Conservation (phyloP, 1,284 basidiomycete species). For the Cryptococcus hybrid region DNA sequence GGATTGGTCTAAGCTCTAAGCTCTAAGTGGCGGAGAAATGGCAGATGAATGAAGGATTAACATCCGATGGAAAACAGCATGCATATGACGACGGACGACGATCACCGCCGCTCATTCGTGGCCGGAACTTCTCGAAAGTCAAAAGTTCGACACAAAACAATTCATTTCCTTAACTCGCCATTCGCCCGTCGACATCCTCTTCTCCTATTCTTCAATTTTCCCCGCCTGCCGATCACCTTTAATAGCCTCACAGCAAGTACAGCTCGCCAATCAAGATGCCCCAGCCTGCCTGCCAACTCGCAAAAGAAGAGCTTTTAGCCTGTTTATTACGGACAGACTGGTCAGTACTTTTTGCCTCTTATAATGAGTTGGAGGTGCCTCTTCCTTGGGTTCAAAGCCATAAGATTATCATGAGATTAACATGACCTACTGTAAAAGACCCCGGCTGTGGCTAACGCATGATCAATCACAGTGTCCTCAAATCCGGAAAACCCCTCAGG, state of each 20-base stretch:
- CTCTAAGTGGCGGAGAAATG: not conserved
- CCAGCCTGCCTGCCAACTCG: constrained; percentile 32
- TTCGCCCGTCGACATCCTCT: too few species aligned
- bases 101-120: too few species aligned
- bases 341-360: constrained; percentile 21
- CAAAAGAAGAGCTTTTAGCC: constrained; percentile 44
- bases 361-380: not conserved
- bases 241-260: not conserved
- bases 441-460: not conserved
- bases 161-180: too few species aligned
- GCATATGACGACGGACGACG: too few species aligned
- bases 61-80: not conserved
- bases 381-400: too few species aligned
- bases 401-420: too few species aligned
- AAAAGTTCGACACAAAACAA: too few species aligned
- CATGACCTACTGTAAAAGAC: too few species aligned
- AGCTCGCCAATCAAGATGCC: constrained; percentile 7
- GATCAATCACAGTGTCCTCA: constrained; percentile 32
- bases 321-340: constrained; percentile 48
- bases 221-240: too few species aligned
- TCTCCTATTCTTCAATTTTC: too few species aligned
- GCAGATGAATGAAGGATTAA: not conserved
- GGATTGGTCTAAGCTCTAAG: too few species aligned
- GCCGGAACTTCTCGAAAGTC: too few species aligned
- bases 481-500: constrained; percentile 36